Percentiles rank a stretch among this genome's conserved stretches.
Conservation (phyloP, 129 eudicot genomes). For the Escallonia rubra region DNA sequence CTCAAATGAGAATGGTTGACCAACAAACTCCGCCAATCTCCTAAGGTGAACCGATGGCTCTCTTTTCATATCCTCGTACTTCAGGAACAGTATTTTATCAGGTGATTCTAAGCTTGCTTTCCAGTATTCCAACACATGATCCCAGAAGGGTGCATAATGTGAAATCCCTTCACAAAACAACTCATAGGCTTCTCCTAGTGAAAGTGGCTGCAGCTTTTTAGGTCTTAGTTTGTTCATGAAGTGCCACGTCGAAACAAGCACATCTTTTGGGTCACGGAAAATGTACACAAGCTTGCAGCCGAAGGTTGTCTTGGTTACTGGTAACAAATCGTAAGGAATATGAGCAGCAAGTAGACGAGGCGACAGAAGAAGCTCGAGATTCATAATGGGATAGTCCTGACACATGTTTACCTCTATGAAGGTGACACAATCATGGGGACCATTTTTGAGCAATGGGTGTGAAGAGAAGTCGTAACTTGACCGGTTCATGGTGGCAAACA, state of each 20-base stretch:
- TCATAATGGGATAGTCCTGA: neutral
- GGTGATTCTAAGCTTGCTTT: slow-evolving; percentile 19
- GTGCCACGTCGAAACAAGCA: slow-evolving; percentile 20
- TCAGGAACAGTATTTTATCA: neutral
- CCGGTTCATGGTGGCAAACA: slow-evolving; percentile 21
- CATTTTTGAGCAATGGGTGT: slow-evolving; percentile 29
- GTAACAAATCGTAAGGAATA: slow-evolving; percentile 24
- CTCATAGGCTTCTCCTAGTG: slow-evolving; percentile 17
- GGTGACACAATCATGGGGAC: slow-evolving; percentile 36
- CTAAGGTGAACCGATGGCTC: slow-evolving; percentile 5
- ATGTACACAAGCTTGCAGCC: slow-evolving; percentile 22
- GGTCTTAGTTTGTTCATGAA: slow-evolving; percentile 6
- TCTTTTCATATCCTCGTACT: slow-evolving; percentile 16
- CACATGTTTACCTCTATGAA: slow-evolving; percentile 14
- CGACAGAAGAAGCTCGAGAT: slow-evolving; percentile 7
- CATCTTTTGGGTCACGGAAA: slow-evolving; percentile 27
- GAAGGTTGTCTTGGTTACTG: slow-evolving; percentile 7
- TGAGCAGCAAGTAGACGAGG: too few relatives aligned
- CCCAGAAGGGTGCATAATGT: slow-evolving; percentile 32
- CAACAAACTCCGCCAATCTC: slow-evolving; percentile 22
- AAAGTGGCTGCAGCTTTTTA: neutral
- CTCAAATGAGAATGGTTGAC: slow-evolving; percentile 17
- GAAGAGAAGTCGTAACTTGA: slow-evolving; percentile 1
- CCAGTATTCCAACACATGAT: slow-evolving; percentile 28
- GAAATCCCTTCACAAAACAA: slow-evolving; percentile 21